Base-by-base conservation (phyloP, 208 protist species). In the Angomonas deanei region DNA sequence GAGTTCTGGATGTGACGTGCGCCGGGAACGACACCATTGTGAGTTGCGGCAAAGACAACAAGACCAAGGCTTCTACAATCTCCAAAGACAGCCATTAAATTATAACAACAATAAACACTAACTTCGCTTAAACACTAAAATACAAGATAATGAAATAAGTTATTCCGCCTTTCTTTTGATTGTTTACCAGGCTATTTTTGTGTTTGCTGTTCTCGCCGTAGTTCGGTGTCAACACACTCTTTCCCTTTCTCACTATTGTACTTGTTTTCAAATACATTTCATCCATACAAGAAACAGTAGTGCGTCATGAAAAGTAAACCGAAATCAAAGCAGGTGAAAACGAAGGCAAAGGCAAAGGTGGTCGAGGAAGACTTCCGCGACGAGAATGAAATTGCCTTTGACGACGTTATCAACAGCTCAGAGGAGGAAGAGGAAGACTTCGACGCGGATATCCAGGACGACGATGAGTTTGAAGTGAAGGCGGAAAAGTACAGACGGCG, bases 401-500 rank as follows among this genome's bases (percentile, higher is more conserved):
- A 84, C 24, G 82, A 87, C 54, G 73, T 86, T 3, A 52, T 67
- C 33, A 71, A 80, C 1, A 54, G 58, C 15, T 76, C 72, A 23
- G 73, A 75, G 33, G 74, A 78, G 4, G 72, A 77, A 6, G 80
- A 80, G 38, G 68, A 76, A 58, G 74, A 81, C 42, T 72, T 69
- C 10, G 74, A 85, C 34, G 78, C 36, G 0, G 78, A 70, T 26
- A 77, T 86, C 48, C 56, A 76, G 4, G 85, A 86, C 55, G 81
- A 82, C 60, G 83, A 90, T 48, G 86, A 93, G 74, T 93, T 93
- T 70, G 86, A 93, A 70, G 83, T 82, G 32, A 87, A 84, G 70
- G 86, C 86, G 1, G 76, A 88, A 64, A 85, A 88, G 74, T 84
- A 82, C 58, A 74, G 74, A 23, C 72, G 76, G 24, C 75, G 72